Base-by-base conservation (phyloP, 371 early-diverging fungal species). In the Nematocida ironsii region DNA sequence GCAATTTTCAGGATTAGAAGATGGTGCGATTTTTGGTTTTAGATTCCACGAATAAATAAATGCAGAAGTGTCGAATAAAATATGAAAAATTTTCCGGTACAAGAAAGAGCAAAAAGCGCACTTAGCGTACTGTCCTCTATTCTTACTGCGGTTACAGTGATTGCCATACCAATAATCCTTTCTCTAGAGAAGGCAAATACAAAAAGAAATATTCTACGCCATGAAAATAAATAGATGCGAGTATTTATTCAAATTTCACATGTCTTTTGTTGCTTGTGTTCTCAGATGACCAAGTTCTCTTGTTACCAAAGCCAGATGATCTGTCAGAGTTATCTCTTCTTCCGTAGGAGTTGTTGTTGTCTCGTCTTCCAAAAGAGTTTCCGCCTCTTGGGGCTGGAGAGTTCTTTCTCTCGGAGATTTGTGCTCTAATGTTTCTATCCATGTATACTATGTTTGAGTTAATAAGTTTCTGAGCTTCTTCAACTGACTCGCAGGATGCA, bases 401-500 rank as follows among this genome's bases (percentile, higher is more conserved):
- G 33, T 33, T 70, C 61, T 45, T 78, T 54, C 47, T 82, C 70
- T 67, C 70, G 5, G 80, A 78, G 40, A 70, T 27, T 23, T 84
- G 20, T 45, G 82, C 64, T 66, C 73, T 83, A 16, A 86, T 67
- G 18, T 54, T 60, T 64, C 87, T 84, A n/a, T 86, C 85, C 58
- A 86, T 72, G 69, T 85, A 85, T 5, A 40, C 54, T 9, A 76
- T 55, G 20, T 83, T 82, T 4, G 33, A 60, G 56, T 84, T 84
- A 23, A 84, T 47, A 33, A 85, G 78, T 60, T 83, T 90, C 57
- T 93, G 92, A 81, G 99, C 99, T 82, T 93, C 91, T 86, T 95
- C 96, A 82, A 89, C 88, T 57, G 91, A 93, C 88, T 96, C 96
- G 88, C 93, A 97, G 90, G 97, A 96, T 67, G 96, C 96, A 84